These are phyloP conservation scores for Bretziella fagacearum DNA, from an alignment of 2,329 filamentous ascomycete genomes.

Conservation along the genomic window DNA sequence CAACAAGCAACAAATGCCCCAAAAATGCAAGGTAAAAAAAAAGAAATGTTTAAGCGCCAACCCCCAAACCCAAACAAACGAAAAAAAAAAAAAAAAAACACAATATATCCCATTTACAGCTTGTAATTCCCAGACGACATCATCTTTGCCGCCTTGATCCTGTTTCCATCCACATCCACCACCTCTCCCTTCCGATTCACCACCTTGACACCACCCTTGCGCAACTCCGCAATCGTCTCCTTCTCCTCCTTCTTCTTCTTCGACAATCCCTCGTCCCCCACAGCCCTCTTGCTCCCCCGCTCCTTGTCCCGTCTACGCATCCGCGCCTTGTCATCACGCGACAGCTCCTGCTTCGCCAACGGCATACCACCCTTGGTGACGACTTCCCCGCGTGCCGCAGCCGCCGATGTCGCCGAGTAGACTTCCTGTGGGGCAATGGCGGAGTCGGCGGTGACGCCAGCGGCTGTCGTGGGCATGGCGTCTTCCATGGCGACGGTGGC, in stretches of 20 bases:
- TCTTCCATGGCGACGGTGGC: constrained; percentile 93
- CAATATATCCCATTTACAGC: constrained; percentile 26
- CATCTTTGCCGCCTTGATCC: constrained; percentile 39
- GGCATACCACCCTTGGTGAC: constrained; percentile 63
- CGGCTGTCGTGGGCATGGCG: constrained; percentile 68
- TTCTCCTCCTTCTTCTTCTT: constrained; percentile 25
- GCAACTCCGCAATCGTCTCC: constrained; percentile 47
- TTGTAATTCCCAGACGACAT: constrained; percentile 43
- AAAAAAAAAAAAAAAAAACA: constrained; percentile 1
- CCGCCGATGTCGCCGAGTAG: constrained; percentile 55
- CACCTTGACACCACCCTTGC: constrained; percentile 76
- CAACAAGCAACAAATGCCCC: neutral
- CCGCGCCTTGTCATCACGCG: constrained; percentile 65
- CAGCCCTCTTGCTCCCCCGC: constrained; percentile 42
- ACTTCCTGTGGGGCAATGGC: constrained; percentile 88
- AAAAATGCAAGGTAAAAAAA: neutral
- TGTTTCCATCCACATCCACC: constrained; percentile 67
- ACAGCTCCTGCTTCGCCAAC: constrained; percentile 71
- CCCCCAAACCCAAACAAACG: constrained; percentile 4
- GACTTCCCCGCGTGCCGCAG: constrained; percentile 50
- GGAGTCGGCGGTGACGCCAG: constrained; percentile 50
- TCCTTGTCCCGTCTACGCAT: constrained; percentile 71
- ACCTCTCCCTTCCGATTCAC: constrained; percentile 82
- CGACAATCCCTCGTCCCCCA: constrained; percentile 19
- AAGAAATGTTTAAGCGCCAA: constrained; percentile 9